phyloP scores from a whole-genome alignment of 2,329 filamentous ascomycete genomes.

The Scedosporium apiospermum region DNA sequence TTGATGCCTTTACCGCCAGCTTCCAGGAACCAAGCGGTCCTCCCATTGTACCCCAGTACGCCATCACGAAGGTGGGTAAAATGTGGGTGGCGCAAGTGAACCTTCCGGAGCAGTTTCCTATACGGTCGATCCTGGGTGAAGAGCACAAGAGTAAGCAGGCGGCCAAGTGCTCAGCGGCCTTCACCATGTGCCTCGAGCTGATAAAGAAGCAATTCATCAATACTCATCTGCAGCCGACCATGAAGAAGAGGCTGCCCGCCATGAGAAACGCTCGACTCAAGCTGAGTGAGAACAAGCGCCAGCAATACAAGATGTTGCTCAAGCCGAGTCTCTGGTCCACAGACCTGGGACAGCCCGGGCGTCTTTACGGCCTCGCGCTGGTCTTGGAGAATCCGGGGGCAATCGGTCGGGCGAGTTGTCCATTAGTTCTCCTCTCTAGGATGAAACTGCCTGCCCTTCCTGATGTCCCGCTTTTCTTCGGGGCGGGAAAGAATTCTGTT shows the following conservation, averaged over 20 bases:
- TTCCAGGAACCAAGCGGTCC: slow-evolving; percentile 30
- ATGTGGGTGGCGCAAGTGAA: slow-evolving; percentile 70
- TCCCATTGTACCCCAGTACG: slow-evolving; percentile 43
- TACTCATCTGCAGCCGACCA: slow-evolving; percentile 62
- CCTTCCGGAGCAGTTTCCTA: slow-evolving; percentile 64
- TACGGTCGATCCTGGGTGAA: slow-evolving; percentile 56
- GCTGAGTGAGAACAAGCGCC: slow-evolving; percentile 66
- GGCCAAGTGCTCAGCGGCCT: slow-evolving; percentile 85
- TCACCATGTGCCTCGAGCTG: slow-evolving; percentile 66
- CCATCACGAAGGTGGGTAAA: slow-evolving; percentile 43
- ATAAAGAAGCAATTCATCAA: slow-evolving; percentile 60
- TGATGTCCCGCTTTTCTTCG: slow-evolving; percentile 63
- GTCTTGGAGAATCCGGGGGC: slow-evolving; percentile 44
- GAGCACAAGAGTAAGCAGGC: slow-evolving; percentile 59
- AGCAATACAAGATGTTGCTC: slow-evolving; percentile 64
- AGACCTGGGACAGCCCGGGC: slow-evolving; percentile 30
- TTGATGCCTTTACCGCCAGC: slow-evolving; percentile 65
- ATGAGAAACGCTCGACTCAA: slow-evolving; percentile 86
- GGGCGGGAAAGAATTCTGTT: slow-evolving; percentile 48
- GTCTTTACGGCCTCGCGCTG: slow-evolving; percentile 54
- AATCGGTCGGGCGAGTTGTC: slow-evolving; percentile 49
- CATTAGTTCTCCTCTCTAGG: slow-evolving; percentile 64
- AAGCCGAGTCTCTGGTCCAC: slow-evolving; percentile 69
- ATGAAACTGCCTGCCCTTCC: slow-evolving; percentile 54
- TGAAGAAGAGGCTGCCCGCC: slow-evolving; percentile 59